A percentile compares a stretch with the other conserved stretches of the same genome.
These are phyloP conservation scores for Globisporangium nunn DNA, from an alignment of 352 stramenopile species.

Conservation along the genomic window DNA sequence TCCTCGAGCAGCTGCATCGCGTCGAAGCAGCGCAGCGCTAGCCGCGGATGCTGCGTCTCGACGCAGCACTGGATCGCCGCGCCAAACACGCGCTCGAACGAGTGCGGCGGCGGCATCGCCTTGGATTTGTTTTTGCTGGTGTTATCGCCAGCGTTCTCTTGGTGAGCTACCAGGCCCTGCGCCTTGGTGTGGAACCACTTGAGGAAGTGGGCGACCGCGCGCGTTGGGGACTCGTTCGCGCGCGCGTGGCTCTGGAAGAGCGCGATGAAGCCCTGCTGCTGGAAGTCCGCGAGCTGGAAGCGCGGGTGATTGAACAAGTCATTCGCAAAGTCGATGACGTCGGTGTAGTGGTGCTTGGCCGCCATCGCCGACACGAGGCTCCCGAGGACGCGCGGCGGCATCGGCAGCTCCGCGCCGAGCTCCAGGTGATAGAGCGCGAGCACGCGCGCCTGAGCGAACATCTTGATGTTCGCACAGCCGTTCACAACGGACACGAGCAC, in stretches of 20 bases:
- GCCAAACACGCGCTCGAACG: conserved; percentile 54
- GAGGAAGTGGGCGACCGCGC: conserved; percentile 22
- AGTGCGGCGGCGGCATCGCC: conserved; percentile 7
- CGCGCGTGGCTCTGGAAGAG: conserved; percentile 36
- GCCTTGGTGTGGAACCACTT: conserved; percentile 23
- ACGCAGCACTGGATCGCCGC: conserved; percentile 66
- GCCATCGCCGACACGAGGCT: conserved; percentile 47
- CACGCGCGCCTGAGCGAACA: conserved; percentile 39
- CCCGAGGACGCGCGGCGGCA: conserved; percentile 42
- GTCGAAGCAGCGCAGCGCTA: conserved; percentile 50
- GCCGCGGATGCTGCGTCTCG: conserved; percentile 22
- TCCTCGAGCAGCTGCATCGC: conserved; percentile 11
- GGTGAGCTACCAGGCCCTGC: not conserved
- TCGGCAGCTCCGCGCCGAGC: conserved; percentile 9
- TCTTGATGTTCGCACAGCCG: conserved; percentile 57
- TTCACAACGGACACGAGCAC: conserved; percentile 50
- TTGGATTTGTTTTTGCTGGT: not conserved
- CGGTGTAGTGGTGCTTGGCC: conserved; percentile 16
- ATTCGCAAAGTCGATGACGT: conserved; percentile 26
- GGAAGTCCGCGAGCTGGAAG: conserved; percentile 31
- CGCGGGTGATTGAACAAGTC: conserved; percentile 28
- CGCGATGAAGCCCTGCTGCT: conserved; percentile 59
- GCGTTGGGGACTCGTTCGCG: conserved; percentile 3
- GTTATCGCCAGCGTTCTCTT: not conserved
- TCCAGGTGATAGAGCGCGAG: conserved; percentile 44